A percentile compares a stretch with the other conserved stretches of the same genome.
These are phyloP conservation scores for Fusarium acutatum DNA, from an alignment of 2,329 filamentous ascomycete genomes.

Conservation along the genomic window DNA sequence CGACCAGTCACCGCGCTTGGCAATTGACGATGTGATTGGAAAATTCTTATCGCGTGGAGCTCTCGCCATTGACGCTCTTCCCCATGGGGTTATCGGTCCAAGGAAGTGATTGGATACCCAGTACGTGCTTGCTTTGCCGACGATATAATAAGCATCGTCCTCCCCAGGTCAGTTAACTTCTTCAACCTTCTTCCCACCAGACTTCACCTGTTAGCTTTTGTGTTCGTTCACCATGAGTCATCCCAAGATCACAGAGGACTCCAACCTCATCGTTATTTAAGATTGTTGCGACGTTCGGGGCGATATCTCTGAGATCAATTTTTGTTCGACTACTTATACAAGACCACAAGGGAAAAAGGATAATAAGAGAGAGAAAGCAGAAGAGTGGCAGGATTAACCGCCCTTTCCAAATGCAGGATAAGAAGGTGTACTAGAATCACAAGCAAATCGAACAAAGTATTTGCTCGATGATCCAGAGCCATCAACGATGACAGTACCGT, in stretches of 20 bases:
- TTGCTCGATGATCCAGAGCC: neutral
- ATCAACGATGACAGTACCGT: neutral
- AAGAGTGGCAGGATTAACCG: neutral
- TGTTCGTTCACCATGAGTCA: neutral
- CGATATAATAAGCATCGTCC: neutral
- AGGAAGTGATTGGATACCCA: too few relatives aligned
- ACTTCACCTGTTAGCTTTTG: neutral
- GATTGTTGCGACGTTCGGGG: too few relatives aligned
- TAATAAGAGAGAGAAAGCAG: neutral
- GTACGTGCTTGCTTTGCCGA: neutral
- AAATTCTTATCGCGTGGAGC: neutral
- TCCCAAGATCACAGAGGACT: rapidly evolving
- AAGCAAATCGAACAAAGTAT: constrained; percentile 2
- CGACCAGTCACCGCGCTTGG: neutral
- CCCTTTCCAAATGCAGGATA: neutral
- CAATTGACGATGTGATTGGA: neutral
- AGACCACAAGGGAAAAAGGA: rapidly evolving
- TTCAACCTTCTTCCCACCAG: neutral
- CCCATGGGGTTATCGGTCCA: neutral
- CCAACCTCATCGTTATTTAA: too few relatives aligned
- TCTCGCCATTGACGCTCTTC: neutral
- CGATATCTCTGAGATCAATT: too few relatives aligned
- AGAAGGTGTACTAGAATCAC: neutral
- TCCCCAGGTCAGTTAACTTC: neutral
- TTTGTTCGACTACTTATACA: neutral